A percentile compares a stretch with the other conserved stretches of the same genome.
Evolutionary conservation across 2,329 filamentous ascomycete genomes (phyloP).

Genomic region (Hansfordia pulvinata): DNA sequence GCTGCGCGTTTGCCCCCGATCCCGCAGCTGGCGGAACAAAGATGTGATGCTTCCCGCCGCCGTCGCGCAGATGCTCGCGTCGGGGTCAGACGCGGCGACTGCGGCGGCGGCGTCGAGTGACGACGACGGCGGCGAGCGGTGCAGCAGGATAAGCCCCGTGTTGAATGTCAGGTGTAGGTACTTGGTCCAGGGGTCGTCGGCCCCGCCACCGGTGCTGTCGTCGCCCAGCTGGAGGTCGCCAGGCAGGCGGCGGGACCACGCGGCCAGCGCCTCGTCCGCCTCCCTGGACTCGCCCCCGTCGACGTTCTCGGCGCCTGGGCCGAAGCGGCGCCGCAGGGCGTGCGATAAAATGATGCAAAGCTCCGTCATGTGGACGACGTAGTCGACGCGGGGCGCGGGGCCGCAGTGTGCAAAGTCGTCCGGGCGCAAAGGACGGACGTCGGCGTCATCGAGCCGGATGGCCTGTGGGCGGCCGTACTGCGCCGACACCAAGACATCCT

Average conservation of each 20-base stretch:
- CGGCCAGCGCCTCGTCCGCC: constrained; percentile 6
- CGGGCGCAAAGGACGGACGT: constrained; percentile 2
- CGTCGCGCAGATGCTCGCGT: constrained; percentile 6
- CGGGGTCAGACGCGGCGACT: too few species aligned
- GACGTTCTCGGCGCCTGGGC: constrained; percentile 1
- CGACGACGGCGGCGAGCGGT: constrained; percentile 4
- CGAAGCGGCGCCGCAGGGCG: constrained; percentile 4
- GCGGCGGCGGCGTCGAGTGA: not conserved
- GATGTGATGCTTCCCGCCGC: constrained; percentile 5
- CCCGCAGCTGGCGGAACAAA: constrained; percentile 4
- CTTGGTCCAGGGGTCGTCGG: constrained; percentile 4
- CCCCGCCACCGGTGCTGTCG: not conserved
- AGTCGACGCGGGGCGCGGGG: constrained; percentile 1
- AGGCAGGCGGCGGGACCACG: constrained; percentile 6
- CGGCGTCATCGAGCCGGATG: constrained; percentile 4
- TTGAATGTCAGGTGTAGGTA: constrained; percentile 7
- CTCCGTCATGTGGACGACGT: constrained; percentile 4
- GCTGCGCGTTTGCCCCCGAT: constrained; percentile 2
- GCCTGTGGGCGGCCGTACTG: constrained; percentile 7
- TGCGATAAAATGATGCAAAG: constrained; percentile 3
- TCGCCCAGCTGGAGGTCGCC: constrained; percentile 2
- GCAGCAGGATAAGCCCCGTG: constrained; percentile 5
- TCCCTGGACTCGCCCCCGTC: constrained; percentile 1
- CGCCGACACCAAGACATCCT: constrained; percentile 20
- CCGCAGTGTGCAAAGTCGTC: constrained; percentile 4